Evolutionary conservation across 2,329 filamentous ascomycete species (phyloP), one percentile per base, ranked within the genome.

Genomic region (Ophiocordyceps robertsii): DNA sequence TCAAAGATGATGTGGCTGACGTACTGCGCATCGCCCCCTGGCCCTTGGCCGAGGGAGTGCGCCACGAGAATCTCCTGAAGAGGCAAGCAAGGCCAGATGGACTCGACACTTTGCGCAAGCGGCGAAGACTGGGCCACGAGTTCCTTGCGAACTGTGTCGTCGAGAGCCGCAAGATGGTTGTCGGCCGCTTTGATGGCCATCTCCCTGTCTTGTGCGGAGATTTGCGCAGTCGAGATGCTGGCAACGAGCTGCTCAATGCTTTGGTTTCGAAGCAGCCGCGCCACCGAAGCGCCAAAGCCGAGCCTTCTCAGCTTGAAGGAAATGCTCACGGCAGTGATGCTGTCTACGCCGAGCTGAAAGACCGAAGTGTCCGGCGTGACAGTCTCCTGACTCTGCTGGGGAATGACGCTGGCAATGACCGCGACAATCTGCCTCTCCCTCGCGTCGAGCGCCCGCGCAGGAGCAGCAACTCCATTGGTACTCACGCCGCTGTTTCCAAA

Each of bases 271-370:
- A 64, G 49, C 14, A 64, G 49, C n/a, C 47, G 50, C n/a, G 58
- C 53, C 7, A 64, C 58, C 14, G 52, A 54, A 21, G 53, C 52
- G 13, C 53, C 49, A 19, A 59, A 63, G 1, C 61, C 61, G 6
- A 56, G 48, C 30, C 54, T 56, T 29, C 51, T 51, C 9, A 64
- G 48, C 37, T 53, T 55, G 33, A 60, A 53, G 1, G 58, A 57
- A n/a, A 64, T 46, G 27, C 54, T 56, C 27, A 64, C 62, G 13
- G 56, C 57, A 36, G 52, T 58, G 6, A 65, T 47, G 46, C 61
- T 64, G 45, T 65, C 62, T 29, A 64, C 43, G 0, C 61, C 61
- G 14, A 64, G 49, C 40, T 59, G 55, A 37, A 64, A 64, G 13
- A 64, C 12, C n/a, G 42, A 41, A 10, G 32, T 46, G 12, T 24